These are phyloP conservation scores for Leucogyrophana mollusca DNA, from an alignment of 768 basidiomycete species.

Conservation along the genomic window DNA sequence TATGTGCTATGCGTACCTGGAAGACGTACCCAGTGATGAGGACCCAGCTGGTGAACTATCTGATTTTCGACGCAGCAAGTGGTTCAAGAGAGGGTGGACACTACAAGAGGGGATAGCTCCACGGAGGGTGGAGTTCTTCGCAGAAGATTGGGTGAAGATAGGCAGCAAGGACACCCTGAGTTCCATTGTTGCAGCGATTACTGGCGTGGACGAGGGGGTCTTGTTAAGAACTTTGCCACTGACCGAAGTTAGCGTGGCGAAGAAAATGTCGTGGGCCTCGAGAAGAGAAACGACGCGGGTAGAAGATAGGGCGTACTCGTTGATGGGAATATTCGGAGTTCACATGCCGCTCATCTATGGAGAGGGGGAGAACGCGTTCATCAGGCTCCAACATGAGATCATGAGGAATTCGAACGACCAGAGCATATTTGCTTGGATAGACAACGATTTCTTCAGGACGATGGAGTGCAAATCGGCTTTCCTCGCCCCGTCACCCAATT, in stretches of 20 bases:
- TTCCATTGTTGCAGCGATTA: background rate
- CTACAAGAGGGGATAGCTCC: slow-evolving; percentile 15
- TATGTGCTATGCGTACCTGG: slow-evolving; percentile 15
- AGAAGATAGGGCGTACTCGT: too few species aligned
- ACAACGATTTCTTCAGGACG: too few species aligned
- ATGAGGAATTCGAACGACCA: slow-evolving; percentile 3
- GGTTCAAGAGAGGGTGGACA: too few species aligned
- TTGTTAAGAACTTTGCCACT: slow-evolving; percentile 6
- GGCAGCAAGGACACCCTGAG: slow-evolving; percentile 4
- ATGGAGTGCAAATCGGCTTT: background rate
- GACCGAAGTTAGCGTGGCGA: too few species aligned
- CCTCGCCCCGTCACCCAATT: slow-evolving; percentile 4
- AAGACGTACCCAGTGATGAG: slow-evolving; percentile 2
- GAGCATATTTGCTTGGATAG: slow-evolving; percentile 5
- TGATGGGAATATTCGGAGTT: too few species aligned
- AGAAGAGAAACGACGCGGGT: slow-evolving; percentile 24
- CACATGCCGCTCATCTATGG: too few species aligned
- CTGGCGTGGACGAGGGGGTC: slow-evolving; percentile 3
- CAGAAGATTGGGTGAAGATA: slow-evolving; percentile 9
- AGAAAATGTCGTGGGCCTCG: slow-evolving; percentile 28
- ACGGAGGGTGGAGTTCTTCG: slow-evolving; percentile 11
- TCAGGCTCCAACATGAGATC: slow-evolving; percentile 3
- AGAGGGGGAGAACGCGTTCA: too few species aligned
- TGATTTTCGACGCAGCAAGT: slow-evolving; percentile 18
- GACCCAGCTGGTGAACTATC: background rate